Evolutionary conservation across 495 filamentous ascomycete genomes (phyloP), one percentile per base, ranked within the genome.

Genomic region (Trichoderma asperelloides): DNA sequence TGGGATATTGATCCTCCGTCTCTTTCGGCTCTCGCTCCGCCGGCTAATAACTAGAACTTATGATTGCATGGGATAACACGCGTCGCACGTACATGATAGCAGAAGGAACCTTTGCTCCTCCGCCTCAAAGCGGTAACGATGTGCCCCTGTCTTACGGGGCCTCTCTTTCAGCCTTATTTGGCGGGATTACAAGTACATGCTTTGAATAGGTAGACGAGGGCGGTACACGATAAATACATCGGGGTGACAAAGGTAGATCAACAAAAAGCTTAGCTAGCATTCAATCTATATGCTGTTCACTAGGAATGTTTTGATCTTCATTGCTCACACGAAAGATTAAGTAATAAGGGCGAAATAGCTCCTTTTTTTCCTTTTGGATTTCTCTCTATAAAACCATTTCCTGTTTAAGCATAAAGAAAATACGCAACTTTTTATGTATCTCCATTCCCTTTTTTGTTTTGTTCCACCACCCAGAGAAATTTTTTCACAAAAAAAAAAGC

Each of bases 301-400:
- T 37, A 33, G 30, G 30, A 6, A 33, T 33, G 6, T 6, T 33
- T 33, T 33, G 30, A 3, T 43, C 4, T 45, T 16, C 49, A n/a
- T 25, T 55, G 8, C 21, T n/a, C 1, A n/a, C 21, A 5, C 49
- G n/a, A n/a, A 45, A 15, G 18, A 16, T 55, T 25, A n/a, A 55
- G n/a, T 11, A 55, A 55, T 11, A 55, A 25, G n/a, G n/a, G n/a
- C 49, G 25, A 55, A 55, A 55, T 47, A 60, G 55, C 11, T 27
- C 55, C 55, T 9, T 30, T 13, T 30, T 60, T 28, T 13, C 25
- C 7, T 6, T 23, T 30, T 60, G 28, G 13, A 60, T 60, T 25
- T 27, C 49, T 60, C 55, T 60, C 63, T 67, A 65, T 71, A 68
- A n/a, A 69, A 67, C 71, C 69, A 69, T 69, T 37, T 15, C 9